Evolutionary conservation across 192 early-diverging fungal genomes (phyloP).

Genomic region (Coemansia sp.): DNA sequence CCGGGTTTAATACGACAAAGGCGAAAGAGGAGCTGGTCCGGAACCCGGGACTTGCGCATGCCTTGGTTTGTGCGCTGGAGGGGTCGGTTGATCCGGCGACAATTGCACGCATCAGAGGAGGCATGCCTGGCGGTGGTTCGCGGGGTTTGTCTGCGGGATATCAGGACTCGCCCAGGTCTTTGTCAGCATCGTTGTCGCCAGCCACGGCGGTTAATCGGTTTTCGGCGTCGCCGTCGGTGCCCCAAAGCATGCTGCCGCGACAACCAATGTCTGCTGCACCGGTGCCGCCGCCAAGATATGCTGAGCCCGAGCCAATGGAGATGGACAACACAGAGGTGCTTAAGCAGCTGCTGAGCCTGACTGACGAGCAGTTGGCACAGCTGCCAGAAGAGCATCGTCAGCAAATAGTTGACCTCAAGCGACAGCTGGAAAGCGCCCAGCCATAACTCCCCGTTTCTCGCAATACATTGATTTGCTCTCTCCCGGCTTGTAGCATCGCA

Average conservation of each 20-base stretch:
- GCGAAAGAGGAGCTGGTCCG: slow-evolving; percentile 29
- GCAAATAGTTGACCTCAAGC: slow-evolving; percentile 63
- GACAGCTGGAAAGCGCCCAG: slow-evolving; percentile 15
- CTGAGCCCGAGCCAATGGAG: slow-evolving; percentile 53
- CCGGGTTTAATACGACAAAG: slow-evolving; percentile 15
- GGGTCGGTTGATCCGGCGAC: slow-evolving; percentile 2
- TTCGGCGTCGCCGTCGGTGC: not conserved
- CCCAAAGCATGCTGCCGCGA: not conserved
- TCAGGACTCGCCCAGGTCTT: not conserved
- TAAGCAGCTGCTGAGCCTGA: slow-evolving; percentile 76
- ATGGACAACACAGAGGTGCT: slow-evolving; percentile 62
- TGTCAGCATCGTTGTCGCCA: not conserved
- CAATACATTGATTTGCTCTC: too few species aligned
- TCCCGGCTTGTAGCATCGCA: too few species aligned
- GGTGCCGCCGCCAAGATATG: not conserved
- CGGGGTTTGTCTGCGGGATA: not conserved
- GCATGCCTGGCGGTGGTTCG: not conserved
- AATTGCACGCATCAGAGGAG: slow-evolving; percentile 7
- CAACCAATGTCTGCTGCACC: not conserved
- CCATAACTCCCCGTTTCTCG: not conserved
- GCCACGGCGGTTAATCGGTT: not conserved
- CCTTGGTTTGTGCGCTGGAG: slow-evolving; percentile 15
- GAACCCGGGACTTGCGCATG: slow-evolving; percentile 35
- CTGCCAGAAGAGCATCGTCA: slow-evolving; percentile 75
- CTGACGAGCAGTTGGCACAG: slow-evolving; percentile 74